phyloP scores from a whole-genome alignment of 2,329 filamentous ascomycete genomes.

The Colletotrichum simmondsii region DNA sequence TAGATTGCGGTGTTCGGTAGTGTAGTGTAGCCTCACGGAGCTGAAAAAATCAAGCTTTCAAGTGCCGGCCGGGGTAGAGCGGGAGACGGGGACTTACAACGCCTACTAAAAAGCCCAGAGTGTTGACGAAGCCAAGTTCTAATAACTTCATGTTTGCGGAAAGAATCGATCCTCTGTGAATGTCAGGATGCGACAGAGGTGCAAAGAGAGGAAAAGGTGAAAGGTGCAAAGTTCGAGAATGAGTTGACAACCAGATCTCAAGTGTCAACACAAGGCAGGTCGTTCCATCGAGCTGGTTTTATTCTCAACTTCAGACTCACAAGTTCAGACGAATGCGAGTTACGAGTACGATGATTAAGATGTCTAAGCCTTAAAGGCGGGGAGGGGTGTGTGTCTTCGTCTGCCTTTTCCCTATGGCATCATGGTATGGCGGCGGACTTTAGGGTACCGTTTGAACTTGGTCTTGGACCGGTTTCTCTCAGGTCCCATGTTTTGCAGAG shows the following conservation, averaged over 20 bases:
- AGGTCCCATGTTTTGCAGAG: neutral
- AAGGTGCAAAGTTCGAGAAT: neutral
- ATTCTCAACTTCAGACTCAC: neutral
- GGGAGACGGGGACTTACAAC: constrained; percentile 13
- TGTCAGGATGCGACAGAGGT: neutral
- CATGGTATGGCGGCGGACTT: neutral
- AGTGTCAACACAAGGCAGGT: neutral
- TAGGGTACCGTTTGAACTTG: neutral
- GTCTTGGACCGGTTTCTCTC: neutral
- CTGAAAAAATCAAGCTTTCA: too few relatives aligned
- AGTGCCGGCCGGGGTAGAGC: neutral
- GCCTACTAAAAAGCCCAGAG: neutral
- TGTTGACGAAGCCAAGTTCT: constrained; percentile 15
- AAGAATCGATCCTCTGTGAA: too few relatives aligned
- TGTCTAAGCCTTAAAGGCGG: constrained; percentile 22
- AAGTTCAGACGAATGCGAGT: constrained; percentile 19
- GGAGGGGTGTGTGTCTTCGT: neutral
- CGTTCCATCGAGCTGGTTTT: constrained; percentile 14
- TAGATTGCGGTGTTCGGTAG: neutral
- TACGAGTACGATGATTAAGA: neutral
- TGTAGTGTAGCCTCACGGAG: neutral
- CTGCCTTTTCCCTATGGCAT: too few relatives aligned
- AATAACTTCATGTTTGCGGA: constrained; percentile 10
- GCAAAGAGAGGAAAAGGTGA: neutral
- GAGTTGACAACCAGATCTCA: neutral